phyloP scores from a whole-genome alignment of 78 protist species.

The Acrasis kona region DNA sequence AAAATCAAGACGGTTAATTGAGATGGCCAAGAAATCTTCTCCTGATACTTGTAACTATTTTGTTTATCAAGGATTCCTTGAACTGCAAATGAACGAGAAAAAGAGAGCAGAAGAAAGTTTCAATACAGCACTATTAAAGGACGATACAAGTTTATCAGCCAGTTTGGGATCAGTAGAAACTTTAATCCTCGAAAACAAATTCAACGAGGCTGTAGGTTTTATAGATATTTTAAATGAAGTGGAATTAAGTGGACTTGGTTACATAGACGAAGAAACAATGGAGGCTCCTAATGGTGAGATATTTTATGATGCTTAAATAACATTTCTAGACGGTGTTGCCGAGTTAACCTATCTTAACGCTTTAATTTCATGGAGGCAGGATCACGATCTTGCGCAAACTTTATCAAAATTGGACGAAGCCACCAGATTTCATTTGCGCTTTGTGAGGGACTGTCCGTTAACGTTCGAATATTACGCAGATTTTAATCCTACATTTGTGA shows the following conservation, averaged over 20 bases:
- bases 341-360: not conserved
- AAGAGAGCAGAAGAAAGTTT: no score
- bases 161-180: no score
- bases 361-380: not conserved
- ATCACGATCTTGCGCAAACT: not conserved
- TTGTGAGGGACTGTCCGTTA: not conserved
- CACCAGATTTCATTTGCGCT: not conserved
- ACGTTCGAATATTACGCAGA: not conserved
- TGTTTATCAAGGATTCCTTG: not conserved
- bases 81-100: not conserved
- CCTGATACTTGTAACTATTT: no score
- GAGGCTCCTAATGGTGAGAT: not conserved
- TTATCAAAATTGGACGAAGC: constrained; percentile 5
- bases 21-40: constrained; percentile 4
- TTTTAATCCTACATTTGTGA: constrained; percentile 35
- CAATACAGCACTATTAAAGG: no score
- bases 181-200: no score
- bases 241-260: not conserved
- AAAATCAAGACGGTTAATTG: not conserved
- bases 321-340: constrained; percentile 8
- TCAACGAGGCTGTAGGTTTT: no score
- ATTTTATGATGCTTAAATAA: constrained; percentile 14
- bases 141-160: no score
- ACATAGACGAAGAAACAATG: not conserved
- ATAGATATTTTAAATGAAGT: not conserved